phyloP scores from a whole-genome alignment of 352 stramenopile genomes.

The Globisporangium spiculum region DNA sequence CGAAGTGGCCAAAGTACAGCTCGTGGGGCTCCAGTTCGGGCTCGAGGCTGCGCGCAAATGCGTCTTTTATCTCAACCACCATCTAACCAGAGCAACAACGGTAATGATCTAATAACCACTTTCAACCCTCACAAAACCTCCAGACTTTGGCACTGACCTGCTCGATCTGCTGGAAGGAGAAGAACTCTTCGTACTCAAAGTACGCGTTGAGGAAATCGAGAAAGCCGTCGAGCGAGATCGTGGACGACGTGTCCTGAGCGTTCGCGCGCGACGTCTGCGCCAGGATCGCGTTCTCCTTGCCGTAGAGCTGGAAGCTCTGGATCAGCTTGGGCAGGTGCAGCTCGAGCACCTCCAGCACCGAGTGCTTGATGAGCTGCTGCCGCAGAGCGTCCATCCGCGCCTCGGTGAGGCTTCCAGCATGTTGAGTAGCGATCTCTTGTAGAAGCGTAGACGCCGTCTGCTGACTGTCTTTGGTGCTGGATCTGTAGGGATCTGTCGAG shows the following conservation, averaged over 20 bases:
- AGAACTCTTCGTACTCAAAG: slow-evolving; percentile 72
- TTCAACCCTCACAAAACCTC: slow-evolving; percentile 17
- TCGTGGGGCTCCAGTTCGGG: slow-evolving; percentile 6
- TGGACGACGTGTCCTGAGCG: slow-evolving; percentile 21
- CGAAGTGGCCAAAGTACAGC: slow-evolving; percentile 57
- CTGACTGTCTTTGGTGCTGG: slow-evolving; percentile 21
- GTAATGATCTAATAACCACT: slow-evolving; percentile 11
- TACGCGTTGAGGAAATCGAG: slow-evolving; percentile 79
- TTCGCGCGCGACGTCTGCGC: slow-evolving; percentile 5
- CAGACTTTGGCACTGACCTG: slow-evolving; percentile 19
- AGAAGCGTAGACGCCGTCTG: slow-evolving; percentile 28
- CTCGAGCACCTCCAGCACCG: slow-evolving; percentile 46
- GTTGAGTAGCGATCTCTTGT: slow-evolving; percentile 21
- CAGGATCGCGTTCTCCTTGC: slow-evolving; percentile 24
- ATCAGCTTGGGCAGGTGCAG: slow-evolving; percentile 36
- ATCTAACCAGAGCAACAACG: slow-evolving; percentile 9
- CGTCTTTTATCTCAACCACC: slow-evolving; percentile 17
- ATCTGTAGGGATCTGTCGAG: neutral
- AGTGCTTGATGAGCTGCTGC: slow-evolving; percentile 44
- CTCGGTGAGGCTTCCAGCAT: neutral
- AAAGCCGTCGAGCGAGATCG: slow-evolving; percentile 66
- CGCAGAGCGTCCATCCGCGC: slow-evolving; percentile 43
- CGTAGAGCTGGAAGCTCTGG: slow-evolving; percentile 67
- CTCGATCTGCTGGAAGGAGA: slow-evolving; percentile 47
- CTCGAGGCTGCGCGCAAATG: slow-evolving; percentile 9